Conservation (phyloP, 345 rosid genomes). For the Salix brachista region DNA sequence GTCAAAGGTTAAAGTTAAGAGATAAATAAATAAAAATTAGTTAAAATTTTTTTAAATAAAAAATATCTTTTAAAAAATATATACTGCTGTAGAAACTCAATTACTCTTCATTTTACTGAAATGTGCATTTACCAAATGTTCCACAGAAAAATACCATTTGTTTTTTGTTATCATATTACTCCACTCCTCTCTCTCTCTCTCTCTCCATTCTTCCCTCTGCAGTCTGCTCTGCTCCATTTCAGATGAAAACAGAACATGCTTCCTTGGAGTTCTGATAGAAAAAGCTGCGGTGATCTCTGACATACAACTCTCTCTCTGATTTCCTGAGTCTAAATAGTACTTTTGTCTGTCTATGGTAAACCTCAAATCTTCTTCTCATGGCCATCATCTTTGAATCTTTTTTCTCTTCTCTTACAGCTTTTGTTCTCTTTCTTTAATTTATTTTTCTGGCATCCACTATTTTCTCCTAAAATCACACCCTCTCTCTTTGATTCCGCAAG, state of each 20-base stretch:
- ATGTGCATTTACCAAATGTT: not conserved
- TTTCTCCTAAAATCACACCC: no score
- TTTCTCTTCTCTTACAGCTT: not conserved
- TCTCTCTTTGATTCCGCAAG: no score
- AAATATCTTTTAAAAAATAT: no score
- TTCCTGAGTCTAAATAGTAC: not conserved
- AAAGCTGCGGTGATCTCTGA: conserved; percentile 4
- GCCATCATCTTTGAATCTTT: conserved; percentile 28
- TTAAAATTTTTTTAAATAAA: no score
- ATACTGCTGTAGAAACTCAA: no score
- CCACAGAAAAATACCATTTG: not conserved
- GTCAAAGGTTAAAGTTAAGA: no score
- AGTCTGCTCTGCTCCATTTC: conserved; percentile 21
- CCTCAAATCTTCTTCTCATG: conserved; percentile 10
- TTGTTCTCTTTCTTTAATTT: not conserved
- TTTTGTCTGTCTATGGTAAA: conserved; percentile 11
- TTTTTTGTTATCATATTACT: conserved; percentile 2
- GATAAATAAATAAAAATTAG: no score
- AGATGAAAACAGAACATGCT: conserved; percentile 14
- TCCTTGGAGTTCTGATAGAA: not conserved
- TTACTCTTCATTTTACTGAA: no score
- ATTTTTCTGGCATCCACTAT: not conserved
- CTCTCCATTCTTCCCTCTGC: conserved; percentile 7
- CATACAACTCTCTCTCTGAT: not conserved
- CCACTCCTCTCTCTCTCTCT: not conserved